Base-by-base conservation (phyloP, 306 rosid genomes). In the Alnus glutinosa region DNA sequence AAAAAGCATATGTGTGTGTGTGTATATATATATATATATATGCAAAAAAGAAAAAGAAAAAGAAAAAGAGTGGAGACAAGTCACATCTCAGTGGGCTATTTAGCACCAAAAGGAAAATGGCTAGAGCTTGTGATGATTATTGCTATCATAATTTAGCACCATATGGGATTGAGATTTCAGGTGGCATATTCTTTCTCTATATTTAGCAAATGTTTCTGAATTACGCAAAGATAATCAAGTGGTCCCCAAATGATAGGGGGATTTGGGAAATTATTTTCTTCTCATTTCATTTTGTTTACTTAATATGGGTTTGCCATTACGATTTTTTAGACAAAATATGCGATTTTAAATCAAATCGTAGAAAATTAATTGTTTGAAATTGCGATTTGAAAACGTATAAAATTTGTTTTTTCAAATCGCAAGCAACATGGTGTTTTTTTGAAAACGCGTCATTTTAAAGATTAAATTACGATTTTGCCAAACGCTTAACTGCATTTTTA, bases 61-160 rank as follows among this genome's bases (percentile, higher is more conserved):
- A 23, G 28, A 23, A 23, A 23, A 23, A 23, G 28, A 23, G 84
- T 69, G 64, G 80, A 55, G 69, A 71, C 78, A 84, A 75, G 63
- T 87, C 88, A 84, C 85, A 84, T 87, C 86, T 76, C 4, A 79
- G 86, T 64, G 80, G 69, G 87, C 76, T 87, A 87, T 72, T 34
- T 84, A 84, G 83, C 86, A 82, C 79, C 73, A 71, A 74, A 79
- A 67, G 47, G 9, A 28, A 59, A 85, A 80, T 83, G 85, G 78
- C 76, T 87, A 77, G 75, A 67, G 71, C n/a, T 2, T 51, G 85
- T 83, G 81, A 87, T 87, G 81, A 87, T 87, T 78, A 7, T 69
- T 23, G 28, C 0, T 55, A 64, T 66, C 62, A 77, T 82, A 81
- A 81, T 84, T 77, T 75, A 70, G 70, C 83, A 84, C 82, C 88